Base-by-base conservation (phyloP, 352 stramenopile species). In the Phytophthora vignae region DNA sequence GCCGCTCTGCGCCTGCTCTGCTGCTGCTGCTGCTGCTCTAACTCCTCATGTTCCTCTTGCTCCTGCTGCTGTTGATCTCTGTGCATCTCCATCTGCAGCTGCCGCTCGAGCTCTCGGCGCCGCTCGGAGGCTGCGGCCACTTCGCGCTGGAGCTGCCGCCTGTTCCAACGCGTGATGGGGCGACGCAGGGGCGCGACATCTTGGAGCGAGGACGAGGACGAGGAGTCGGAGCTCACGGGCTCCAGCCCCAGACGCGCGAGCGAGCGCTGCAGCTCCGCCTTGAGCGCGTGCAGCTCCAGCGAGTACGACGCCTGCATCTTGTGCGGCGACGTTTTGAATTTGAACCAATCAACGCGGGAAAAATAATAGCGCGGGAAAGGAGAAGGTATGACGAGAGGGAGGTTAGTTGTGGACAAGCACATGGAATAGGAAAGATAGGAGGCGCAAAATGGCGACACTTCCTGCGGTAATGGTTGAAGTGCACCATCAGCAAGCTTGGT, bases 281-380 rank as follows among this genome's bases (percentile, higher is more conserved):
- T 90, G 60, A 92, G 85, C 69, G 75, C 83, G 14, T 83, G 78
- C 55, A 92, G 74, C 70, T 92, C 85, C 29, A 78, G 62, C 59
- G 70, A 65, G 60, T 81, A 87, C 11, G 71, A 44, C 42, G 52
- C 38, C 49, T 72, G 44, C 64, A 75, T 77, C 10, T n/a, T 15
- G 17, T 17, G 19, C 38, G 4, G 22, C n/a, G 22, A 17, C 15
- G 25, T 17, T 73, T 72, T 65, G 58, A 68, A 66, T 74, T 77
- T 74, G 58, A 74, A 64, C 48, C 54, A 64, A 66, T 76, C 31
- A 67, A 29, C 63, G 68, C 69, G 69, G 62, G 69, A 74, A 74
- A 53, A 22, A 53, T 27, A 27, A 22, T 6, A 27, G 14, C 14
- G 46, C 46, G 46, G 46, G 46, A 53, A 27, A n/a, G 46, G 5